Conservation (phyloP, 164 flowering plant species). For the Santalum album region DNA sequence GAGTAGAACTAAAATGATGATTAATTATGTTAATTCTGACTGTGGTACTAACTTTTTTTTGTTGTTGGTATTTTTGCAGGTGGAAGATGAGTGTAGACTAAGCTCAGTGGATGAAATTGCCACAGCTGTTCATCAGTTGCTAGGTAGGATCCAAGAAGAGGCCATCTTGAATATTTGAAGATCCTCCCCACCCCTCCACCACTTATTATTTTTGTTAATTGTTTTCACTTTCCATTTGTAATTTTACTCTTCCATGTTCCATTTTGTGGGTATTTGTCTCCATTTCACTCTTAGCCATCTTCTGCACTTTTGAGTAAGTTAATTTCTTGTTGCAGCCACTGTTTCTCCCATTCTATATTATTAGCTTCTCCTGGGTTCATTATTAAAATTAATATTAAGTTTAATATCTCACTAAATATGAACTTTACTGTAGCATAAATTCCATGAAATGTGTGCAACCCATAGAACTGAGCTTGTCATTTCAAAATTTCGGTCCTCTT, state of each 20-base stretch:
- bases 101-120: conserved; percentile 4
- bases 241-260: neutral
- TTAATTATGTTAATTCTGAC: too few species aligned
- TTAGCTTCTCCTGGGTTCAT: too few species aligned
- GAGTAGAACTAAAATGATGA: too few species aligned
- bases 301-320: neutral
- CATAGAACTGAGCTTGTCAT: too few species aligned
- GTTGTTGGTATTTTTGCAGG: conserved; percentile 1
- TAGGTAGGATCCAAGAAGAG: neutral
- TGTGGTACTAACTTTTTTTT: neutral
- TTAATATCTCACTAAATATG: too few species aligned
- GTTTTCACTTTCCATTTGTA: neutral
- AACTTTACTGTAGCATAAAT: too few species aligned
- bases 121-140: conserved; percentile 4
- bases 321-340: too few species aligned
- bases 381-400: too few species aligned
- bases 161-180: neutral
- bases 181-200: neutral
- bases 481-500: too few species aligned
- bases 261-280: neutral
- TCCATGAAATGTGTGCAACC: too few species aligned
- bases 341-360: too few species aligned
- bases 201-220: neutral
- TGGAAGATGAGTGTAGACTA: conserved; percentile 2
- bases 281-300: neutral